Evolutionary conservation across 75 land plant genomes (phyloP).

Genomic region (Picea glauca): DNA sequence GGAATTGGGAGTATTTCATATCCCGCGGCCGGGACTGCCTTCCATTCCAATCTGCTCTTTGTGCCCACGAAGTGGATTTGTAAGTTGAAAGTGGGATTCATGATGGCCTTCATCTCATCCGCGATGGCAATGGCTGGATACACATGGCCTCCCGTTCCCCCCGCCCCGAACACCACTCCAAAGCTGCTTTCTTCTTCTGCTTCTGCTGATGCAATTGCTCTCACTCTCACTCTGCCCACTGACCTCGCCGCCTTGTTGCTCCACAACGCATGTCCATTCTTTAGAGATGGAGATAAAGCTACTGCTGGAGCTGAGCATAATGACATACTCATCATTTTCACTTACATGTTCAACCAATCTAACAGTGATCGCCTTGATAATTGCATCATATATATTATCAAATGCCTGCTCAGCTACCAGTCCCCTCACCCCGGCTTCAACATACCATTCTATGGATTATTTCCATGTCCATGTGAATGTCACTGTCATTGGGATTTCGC

Average conservation of each 20-base stretch:
- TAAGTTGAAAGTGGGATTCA: conserved; percentile 16
- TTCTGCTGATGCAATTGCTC: background rate
- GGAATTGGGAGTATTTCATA: conserved; percentile 46
- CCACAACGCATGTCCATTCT: background rate
- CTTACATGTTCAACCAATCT: too few species aligned
- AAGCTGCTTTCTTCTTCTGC: background rate
- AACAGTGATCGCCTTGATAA: too few species aligned
- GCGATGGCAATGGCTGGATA: conserved; percentile 84
- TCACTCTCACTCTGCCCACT: background rate
- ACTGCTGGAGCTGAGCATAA: too few species aligned
- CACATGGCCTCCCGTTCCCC: conserved; percentile 87
- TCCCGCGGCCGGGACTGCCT: conserved; percentile 59
- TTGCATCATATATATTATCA: too few species aligned
- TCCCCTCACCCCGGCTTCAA: too few species aligned
- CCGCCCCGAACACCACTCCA: conserved; percentile 60
- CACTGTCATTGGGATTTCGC: too few species aligned
- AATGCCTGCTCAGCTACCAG: too few species aligned
- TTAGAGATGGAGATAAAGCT: too few species aligned
- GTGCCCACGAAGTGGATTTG: conserved; percentile 60
- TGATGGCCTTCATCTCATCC: conserved; percentile 39
- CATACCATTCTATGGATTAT: too few species aligned
- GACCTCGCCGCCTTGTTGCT: background rate
- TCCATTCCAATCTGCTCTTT: conserved; percentile 47
- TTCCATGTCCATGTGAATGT: too few species aligned
- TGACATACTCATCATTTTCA: too few species aligned